Evolutionary conservation across 495 filamentous ascomycete genomes (phyloP), one percentile per base, ranked within the genome.

Genomic region (Penicillium coffeae): DNA sequence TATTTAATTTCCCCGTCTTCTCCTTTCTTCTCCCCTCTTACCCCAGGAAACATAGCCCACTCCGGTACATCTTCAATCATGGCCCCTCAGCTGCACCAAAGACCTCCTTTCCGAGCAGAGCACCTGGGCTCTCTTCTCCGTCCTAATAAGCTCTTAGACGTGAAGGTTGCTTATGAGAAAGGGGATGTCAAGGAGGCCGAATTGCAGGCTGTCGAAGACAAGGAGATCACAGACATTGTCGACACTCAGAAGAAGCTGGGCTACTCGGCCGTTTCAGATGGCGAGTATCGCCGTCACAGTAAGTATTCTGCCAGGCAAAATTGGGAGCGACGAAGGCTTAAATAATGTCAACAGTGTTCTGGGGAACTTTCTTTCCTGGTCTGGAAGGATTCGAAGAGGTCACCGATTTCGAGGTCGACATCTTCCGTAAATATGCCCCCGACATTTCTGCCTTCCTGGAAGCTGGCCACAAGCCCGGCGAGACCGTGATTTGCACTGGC

Each of bases 111-210:
- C 70, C 80, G 87, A 52, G 89, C 87, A 38, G 89, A 92, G 74
- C 88, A 92, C 58, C 71, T 95, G 53, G 89, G 89, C 54, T 91
- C 87, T 21, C 80, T 93, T 16, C 80, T 91, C 16, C 82, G 89
- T 14, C 87, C 88, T 34, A 65, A 87, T 35, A 59, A 78, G 21
- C 78, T 93, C 3, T 76, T 91, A 39, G 71, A 80, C n/a, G 78
- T 75, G 53, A 82, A 85, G 50, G 64, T 78, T 19, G 74, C 71
- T 21, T 65, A 77, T 19, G 84, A 88, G 51, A 65, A 74, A 37
- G 72, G 72, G 15, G 64, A 72, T 55, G 56, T 60, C 15, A 42
- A 63, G 19, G 45, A 70, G 47, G 45, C 66, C 8, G 63, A 75
- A 41, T 58, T 82, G 20, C 56, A 43, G 5, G 60, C 53, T 4